Percentiles rank a stretch among this genome's conserved stretches.
Conservation (phyloP, 371 early-diverging fungal genomes). For the Lichtheimia ramosa region DNA sequence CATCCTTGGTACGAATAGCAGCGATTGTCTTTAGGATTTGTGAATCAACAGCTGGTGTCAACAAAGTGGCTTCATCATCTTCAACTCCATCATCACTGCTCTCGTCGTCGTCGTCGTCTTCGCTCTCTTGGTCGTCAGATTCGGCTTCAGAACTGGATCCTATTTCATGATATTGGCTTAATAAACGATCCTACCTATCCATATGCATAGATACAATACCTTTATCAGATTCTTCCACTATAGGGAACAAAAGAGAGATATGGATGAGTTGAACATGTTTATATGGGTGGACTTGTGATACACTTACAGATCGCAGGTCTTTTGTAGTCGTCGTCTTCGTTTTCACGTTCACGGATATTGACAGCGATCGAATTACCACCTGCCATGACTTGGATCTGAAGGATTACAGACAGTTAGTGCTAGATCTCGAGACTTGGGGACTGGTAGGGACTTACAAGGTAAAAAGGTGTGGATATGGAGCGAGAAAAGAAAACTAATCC, state of each 20-base stretch:
- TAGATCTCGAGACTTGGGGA: too few species aligned
- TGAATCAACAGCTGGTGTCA: constrained; percentile 88
- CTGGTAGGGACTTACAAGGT: too few species aligned
- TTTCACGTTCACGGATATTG: constrained; percentile 12
- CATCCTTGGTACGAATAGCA: constrained; percentile 75
- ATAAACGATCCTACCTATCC: not conserved
- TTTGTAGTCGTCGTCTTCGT: constrained; percentile 13
- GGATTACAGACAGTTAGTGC: too few species aligned
- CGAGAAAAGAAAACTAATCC: too few species aligned
- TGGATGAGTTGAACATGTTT: not conserved
- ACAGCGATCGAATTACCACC: constrained; percentile 8
- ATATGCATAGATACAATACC: not conserved
- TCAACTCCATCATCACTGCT: constrained; percentile 71
- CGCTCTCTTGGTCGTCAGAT: constrained; percentile 1
- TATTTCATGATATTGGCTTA: not conserved
- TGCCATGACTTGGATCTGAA: constrained; percentile 3
- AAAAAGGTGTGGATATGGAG: too few species aligned
- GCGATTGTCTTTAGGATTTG: constrained; percentile 91
- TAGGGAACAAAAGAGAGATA: not conserved
- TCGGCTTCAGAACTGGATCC: not conserved
- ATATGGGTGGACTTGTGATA: too few species aligned
- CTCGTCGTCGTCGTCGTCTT: constrained; percentile 47
- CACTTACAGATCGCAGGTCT: constrained; percentile 18
- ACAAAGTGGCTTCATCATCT: constrained; percentile 83
- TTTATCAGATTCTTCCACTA: not conserved